Percentiles rank a stretch among this genome's conserved stretches.
Evolutionary conservation across 768 basidiomycete species (phyloP).

Genomic region (Ramaria sp.): DNA sequence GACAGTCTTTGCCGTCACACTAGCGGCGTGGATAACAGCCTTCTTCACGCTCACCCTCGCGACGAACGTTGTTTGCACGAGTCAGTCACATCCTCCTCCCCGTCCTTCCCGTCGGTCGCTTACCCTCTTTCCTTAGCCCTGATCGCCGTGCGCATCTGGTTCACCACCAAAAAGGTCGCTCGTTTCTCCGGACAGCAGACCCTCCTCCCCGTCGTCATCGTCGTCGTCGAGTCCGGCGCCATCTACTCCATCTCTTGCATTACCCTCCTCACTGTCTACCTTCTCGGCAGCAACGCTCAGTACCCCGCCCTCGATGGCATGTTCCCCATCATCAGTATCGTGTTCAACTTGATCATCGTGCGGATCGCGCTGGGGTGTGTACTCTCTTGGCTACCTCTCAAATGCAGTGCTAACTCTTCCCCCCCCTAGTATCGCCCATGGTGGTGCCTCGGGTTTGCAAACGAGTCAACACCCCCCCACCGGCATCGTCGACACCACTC

Average conservation of each 20-base stretch:
- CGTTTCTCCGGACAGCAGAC: constrained; percentile 14
- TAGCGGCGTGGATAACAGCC: constrained; percentile 27
- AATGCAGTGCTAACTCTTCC: background rate
- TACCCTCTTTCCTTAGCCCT: constrained; percentile 14
- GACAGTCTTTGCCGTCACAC: constrained; percentile 22
- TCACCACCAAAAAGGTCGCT: constrained; percentile 20
- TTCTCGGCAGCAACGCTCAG: constrained; percentile 19
- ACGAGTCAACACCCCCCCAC: constrained; percentile 5
- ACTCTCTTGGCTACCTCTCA: background rate
- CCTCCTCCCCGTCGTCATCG: constrained; percentile 19
- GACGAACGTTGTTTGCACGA: constrained; percentile 27
- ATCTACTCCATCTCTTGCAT: constrained; percentile 27
- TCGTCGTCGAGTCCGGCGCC: constrained; percentile 27
- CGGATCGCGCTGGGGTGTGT: constrained; percentile 19
- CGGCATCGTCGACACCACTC: background rate
- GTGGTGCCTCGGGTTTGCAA: constrained; percentile 3
- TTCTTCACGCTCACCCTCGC: constrained; percentile 29
- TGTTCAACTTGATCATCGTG: constrained; percentile 31
- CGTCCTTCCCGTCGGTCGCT: background rate
- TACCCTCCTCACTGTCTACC: constrained; percentile 21
- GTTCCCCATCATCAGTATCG: constrained; percentile 28
- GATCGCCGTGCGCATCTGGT: constrained; percentile 25
- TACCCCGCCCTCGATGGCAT: constrained; percentile 26
- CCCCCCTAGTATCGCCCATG: constrained; percentile 3
- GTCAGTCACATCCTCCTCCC: constrained; percentile 14